Conservation (phyloP, 2,329 filamentous ascomycete genomes). For the Magnaporthiopsis incrustans region DNA sequence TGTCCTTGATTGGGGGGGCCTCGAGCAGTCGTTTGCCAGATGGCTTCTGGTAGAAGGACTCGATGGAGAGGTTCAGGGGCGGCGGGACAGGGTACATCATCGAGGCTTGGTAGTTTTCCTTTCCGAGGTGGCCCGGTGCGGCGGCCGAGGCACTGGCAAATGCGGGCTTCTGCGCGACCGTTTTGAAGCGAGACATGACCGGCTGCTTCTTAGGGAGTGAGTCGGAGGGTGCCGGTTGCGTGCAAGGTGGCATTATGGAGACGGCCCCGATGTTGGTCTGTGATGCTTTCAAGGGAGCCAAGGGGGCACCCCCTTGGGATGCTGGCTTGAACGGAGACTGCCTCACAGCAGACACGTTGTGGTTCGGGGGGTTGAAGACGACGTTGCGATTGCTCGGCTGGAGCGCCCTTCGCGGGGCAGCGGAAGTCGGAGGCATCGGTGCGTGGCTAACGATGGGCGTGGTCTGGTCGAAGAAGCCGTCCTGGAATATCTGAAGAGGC, state of each 20-base stretch:
- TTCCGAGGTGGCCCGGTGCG: conserved; percentile 30
- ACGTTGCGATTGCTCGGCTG: conserved; percentile 51
- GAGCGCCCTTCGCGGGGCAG: conserved; percentile 34
- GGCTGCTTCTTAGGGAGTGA: conserved; percentile 61
- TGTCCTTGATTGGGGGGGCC: conserved; percentile 63
- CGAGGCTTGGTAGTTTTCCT: conserved; percentile 46
- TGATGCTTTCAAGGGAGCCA: conserved; percentile 47
- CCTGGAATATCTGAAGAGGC: conserved; percentile 44
- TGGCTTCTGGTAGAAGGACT: conserved; percentile 45
- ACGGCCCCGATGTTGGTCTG: conserved; percentile 59
- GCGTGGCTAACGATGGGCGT: conserved; percentile 44
- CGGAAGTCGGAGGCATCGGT: conserved; percentile 27
- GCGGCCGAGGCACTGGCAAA: conserved; percentile 28
- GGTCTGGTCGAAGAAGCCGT: conserved; percentile 38
- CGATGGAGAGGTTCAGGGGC: conserved; percentile 40
- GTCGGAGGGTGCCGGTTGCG: conserved; percentile 50
- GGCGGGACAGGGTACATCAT: conserved; percentile 40
- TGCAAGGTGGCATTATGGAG: conserved; percentile 56
- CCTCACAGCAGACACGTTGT: conserved; percentile 36
- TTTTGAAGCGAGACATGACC: conserved; percentile 51
- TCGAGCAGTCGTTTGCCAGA: conserved; percentile 61
- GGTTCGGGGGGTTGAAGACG: conserved; percentile 54
- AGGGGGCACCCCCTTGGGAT: conserved; percentile 41
- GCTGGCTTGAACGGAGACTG: conserved; percentile 63
- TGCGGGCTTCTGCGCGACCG: conserved; percentile 43